These are phyloP conservation scores for Neofusicoccum sp. DNA, from an alignment of 2,329 filamentous ascomycete species.

Conservation along the genomic window DNA sequence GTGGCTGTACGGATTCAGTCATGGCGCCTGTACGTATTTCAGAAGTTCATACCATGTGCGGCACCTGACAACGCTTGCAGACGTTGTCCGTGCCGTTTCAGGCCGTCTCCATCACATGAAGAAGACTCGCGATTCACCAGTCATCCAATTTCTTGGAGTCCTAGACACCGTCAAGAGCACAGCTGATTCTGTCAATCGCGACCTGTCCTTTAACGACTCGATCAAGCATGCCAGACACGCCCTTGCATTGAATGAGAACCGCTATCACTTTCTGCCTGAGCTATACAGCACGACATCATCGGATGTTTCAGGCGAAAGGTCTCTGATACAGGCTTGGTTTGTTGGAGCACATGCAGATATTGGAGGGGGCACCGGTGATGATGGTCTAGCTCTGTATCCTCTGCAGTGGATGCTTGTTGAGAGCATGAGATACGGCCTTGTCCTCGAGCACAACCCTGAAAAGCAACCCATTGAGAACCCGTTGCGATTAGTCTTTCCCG, in stretches of 20 bases:
- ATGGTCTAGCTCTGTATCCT: conserved; percentile 46
- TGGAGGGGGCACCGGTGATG: conserved; percentile 39
- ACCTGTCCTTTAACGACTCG: conserved; percentile 38
- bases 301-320: conserved; percentile 27
- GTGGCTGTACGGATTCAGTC: conserved; percentile 45
- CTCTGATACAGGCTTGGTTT: conserved; percentile 45
- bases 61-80: conserved; percentile 21
- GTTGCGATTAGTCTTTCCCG: neutral
- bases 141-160: conserved; percentile 42
- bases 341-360: conserved; percentile 43
- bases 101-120: conserved; percentile 41
- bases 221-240: conserved; percentile 43
- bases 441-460: conserved; percentile 25
- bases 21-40: conserved; percentile 32
- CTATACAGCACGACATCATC: conserved; percentile 25
- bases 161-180: conserved; percentile 42
- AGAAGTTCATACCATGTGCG: too few relatives aligned
- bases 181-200: conserved; percentile 30
- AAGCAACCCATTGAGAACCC: neutral
- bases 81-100: conserved; percentile 44
- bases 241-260: conserved; percentile 44
- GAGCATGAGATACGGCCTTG: conserved; percentile 32
- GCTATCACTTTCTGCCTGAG: conserved; percentile 32
- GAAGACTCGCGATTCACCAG: conserved; percentile 30
- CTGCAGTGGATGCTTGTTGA: conserved; percentile 49